Evolutionary conservation across 768 basidiomycete genomes (phyloP).

Genomic region (Pisolithus albus): DNA sequence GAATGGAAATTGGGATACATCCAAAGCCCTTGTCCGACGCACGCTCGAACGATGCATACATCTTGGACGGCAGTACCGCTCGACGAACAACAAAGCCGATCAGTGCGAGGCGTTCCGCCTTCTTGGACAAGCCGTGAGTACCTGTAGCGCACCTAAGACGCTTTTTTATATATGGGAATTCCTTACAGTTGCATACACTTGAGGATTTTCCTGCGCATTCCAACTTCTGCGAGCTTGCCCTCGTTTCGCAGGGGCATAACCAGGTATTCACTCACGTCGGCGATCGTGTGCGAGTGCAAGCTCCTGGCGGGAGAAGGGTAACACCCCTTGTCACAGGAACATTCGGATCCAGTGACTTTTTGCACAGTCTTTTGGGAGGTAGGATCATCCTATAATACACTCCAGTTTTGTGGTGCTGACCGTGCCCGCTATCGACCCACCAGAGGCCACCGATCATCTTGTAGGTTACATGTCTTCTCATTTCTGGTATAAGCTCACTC

Average conservation of each 20-base stretch:
- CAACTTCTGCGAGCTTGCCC: slow-evolving; percentile 81
- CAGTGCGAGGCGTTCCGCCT: slow-evolving; percentile 76
- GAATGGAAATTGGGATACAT: slow-evolving; percentile 81
- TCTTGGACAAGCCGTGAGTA: slow-evolving; percentile 59
- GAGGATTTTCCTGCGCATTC: slow-evolving; percentile 89
- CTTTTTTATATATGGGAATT: not conserved
- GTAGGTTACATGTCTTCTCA: slow-evolving; percentile 27
- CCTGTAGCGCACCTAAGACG: slow-evolving; percentile 11
- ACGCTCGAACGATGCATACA: slow-evolving; percentile 75
- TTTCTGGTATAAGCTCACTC: not conserved
- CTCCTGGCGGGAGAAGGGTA: slow-evolving; percentile 68
- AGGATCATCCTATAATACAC: slow-evolving; percentile 17
- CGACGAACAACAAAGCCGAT: slow-evolving; percentile 54
- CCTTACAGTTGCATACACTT: slow-evolving; percentile 59
- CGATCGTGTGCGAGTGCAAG: slow-evolving; percentile 64
- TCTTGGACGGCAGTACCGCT: slow-evolving; percentile 57
- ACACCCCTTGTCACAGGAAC: slow-evolving; percentile 82
- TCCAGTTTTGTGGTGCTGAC: not conserved
- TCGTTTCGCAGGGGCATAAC: slow-evolving; percentile 65
- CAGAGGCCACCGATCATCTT: slow-evolving; percentile 60
- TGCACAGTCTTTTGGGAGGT: slow-evolving; percentile 71
- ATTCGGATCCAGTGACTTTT: slow-evolving; percentile 75
- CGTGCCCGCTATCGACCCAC: not conserved
- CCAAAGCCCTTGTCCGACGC: slow-evolving; percentile 67
- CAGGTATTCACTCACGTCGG: slow-evolving; percentile 88